Evolutionary conservation across 768 basidiomycete species (phyloP).

Genomic region (Cystofilobasidium capitatum): DNA sequence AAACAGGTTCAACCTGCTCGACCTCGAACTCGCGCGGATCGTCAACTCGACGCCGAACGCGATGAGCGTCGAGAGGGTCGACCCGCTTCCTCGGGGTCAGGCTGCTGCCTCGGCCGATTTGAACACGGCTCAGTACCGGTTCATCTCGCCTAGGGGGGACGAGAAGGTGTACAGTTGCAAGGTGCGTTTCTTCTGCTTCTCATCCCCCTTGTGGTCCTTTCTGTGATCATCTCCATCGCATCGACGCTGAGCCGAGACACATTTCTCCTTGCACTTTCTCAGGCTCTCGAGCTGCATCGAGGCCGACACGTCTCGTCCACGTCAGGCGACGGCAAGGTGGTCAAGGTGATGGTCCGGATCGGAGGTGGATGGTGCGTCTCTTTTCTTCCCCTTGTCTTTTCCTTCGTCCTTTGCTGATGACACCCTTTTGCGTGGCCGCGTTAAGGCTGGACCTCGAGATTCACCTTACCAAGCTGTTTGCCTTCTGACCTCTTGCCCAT

Average conservation of each 20-base stretch:
- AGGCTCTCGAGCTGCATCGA: conserved; percentile 12
- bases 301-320: background rate
- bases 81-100: conserved; percentile 17
- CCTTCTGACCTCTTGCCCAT: background rate
- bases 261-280: too few species aligned
- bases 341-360: conserved; percentile 25
- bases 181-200: background rate
- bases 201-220: too few species aligned
- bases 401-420: background rate
- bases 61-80: conserved; percentile 11
- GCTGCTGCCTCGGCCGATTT: background rate
- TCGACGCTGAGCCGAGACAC: too few species aligned
- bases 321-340: conserved; percentile 12
- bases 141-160: background rate
- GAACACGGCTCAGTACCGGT: conserved; percentile 17
- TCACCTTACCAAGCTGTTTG: conserved; percentile 8
- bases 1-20: conserved; percentile 13
- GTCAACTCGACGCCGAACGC: background rate
- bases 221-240: too few species aligned
- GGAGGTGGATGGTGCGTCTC: conserved; percentile 13
- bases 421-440: background rate
- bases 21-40: conserved; percentile 13
- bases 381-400: background rate
- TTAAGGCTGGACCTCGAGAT: conserved; percentile 21
- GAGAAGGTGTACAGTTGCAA: conserved; percentile 6